phyloP scores from a whole-genome alignment of 2,329 filamentous ascomycete species.

The Diplodia corticola region DNA sequence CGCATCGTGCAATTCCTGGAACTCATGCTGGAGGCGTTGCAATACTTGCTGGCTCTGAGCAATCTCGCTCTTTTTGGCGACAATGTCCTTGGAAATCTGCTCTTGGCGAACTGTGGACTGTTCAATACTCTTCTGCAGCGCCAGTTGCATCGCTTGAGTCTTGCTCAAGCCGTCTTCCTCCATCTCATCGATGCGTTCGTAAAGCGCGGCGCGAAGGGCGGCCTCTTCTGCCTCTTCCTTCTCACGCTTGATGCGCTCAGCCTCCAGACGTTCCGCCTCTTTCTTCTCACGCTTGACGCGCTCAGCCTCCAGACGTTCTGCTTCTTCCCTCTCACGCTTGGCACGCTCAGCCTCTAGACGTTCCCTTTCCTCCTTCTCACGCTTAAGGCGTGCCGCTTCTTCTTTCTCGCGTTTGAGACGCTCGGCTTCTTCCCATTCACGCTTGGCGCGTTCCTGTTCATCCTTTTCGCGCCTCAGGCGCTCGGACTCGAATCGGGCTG shows the following conservation, averaged over 20 bases:
- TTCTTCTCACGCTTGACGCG: not conserved
- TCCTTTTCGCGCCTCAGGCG: not conserved
- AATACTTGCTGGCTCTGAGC: not conserved
- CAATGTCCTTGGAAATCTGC: not conserved
- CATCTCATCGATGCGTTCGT: not conserved
- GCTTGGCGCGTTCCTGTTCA: not conserved
- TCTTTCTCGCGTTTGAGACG: not conserved
- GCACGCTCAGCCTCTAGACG: too few relatives aligned
- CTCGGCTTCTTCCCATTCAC: not conserved
- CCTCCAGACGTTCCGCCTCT: not conserved
- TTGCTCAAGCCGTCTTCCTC: not conserved
- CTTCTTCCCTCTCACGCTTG: not conserved
- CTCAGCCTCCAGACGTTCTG: not conserved
- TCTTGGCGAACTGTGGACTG: not conserved
- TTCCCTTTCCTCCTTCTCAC: not conserved
- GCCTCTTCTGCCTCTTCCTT: conserved; percentile 5
- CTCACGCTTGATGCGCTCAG: not conserved
- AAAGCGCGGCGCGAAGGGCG: not conserved
- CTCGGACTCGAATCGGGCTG: not conserved
- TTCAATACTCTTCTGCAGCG: not conserved
- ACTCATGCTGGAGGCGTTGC: not conserved
- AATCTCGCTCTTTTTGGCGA: not conserved
- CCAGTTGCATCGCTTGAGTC: not conserved
- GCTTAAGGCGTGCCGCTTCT: not conserved
- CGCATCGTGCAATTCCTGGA: not conserved